Percentiles rank a stretch among this genome's conserved stretches.
These are phyloP conservation scores for Anisodus acutangulus DNA, from an alignment of 257 asterid genomes.

Conservation along the genomic window DNA sequence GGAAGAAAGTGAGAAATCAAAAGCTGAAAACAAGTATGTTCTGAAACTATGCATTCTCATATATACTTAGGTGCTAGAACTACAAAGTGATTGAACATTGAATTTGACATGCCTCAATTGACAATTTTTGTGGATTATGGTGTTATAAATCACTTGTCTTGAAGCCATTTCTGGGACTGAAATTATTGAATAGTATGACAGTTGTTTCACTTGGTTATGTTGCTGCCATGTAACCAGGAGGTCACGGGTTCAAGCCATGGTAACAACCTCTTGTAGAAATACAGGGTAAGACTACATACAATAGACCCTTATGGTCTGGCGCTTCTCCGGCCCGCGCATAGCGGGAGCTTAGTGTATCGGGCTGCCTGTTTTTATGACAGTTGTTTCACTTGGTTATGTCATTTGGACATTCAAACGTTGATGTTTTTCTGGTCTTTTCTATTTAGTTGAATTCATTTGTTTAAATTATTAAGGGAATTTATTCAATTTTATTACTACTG, in stretches of 20 bases:
- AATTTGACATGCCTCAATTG: not conserved
- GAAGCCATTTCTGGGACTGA: not conserved
- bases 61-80: not conserved
- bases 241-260: too few species aligned
- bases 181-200: not conserved
- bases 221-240: too few species aligned
- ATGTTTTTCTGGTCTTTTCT: not conserved
- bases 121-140: not conserved
- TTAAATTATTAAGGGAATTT: too few species aligned
- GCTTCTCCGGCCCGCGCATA: too few species aligned
- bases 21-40: slow-evolving; percentile 87
- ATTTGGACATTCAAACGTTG: not conserved
- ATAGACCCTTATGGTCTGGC: too few species aligned
- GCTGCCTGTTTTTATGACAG: not conserved
- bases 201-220: not conserved
- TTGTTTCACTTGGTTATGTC: not conserved
- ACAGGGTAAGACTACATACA: too few species aligned
- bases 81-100: not conserved
- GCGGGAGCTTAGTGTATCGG: too few species aligned
- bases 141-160: not conserved
- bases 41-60: not conserved
- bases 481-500: too few species aligned
- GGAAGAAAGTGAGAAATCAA: slow-evolving; percentile 96
- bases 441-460: not conserved
- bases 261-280: too few species aligned